Percentiles rank a stretch among this genome's conserved stretches.
Conservation (phyloP, 371 early-diverging fungal genomes). For the Mortierella sp. region DNA sequence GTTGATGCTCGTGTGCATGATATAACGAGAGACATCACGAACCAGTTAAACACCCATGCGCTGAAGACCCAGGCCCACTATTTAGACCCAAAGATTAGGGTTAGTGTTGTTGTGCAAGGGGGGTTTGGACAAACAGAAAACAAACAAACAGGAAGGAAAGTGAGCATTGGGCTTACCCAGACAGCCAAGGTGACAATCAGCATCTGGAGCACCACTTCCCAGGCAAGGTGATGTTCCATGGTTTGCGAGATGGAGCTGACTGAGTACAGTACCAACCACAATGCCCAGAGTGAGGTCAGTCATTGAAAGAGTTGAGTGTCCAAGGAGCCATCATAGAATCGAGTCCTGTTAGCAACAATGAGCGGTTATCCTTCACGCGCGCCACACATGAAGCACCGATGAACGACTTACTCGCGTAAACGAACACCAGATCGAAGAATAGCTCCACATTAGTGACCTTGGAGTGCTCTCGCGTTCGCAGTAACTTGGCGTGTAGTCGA, state of each 20-base stretch:
- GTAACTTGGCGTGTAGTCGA: conserved; percentile 28
- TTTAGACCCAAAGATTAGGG: background rate
- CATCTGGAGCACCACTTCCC: conserved; percentile 33
- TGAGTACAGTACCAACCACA: background rate
- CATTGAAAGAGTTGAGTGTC: too few species aligned
- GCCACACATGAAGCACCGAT: background rate
- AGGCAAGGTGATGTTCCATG: conserved; percentile 31
- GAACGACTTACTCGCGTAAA: conserved; percentile 40
- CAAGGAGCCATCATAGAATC: too few species aligned
- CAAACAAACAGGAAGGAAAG: background rate
- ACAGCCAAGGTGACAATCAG: conserved; percentile 40
- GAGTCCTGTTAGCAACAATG: too few species aligned
- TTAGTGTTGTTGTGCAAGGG: background rate
- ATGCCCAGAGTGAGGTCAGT: background rate
- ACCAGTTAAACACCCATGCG: conserved; percentile 47
- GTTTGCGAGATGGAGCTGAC: conserved; percentile 42
- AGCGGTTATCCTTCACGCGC: background rate
- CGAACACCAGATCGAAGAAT: conserved; percentile 49
- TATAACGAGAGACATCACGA: background rate
- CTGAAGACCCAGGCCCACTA: conserved; percentile 49
- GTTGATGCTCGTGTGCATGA: too few species aligned
- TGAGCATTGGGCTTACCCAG: conserved; percentile 30
- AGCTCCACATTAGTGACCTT: conserved; percentile 43
- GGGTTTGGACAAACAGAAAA: background rate
- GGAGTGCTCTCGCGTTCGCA: conserved; percentile 21